Evolutionary conservation across 495 filamentous ascomycete species (phyloP).

Genomic region (Viridothelium virens): DNA sequence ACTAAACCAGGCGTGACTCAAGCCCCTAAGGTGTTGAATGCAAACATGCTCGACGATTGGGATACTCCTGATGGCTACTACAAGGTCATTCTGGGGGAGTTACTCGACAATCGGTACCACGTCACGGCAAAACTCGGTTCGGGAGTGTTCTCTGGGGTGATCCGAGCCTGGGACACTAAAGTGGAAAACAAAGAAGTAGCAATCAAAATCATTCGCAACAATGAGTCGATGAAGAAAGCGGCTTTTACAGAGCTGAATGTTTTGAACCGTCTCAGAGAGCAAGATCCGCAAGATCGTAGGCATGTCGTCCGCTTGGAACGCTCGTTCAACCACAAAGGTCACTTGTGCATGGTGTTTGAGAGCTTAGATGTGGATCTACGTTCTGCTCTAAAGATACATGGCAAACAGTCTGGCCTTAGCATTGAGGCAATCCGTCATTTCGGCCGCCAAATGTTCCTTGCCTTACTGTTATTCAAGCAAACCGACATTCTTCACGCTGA

Average conservation of each 20-base stretch:
- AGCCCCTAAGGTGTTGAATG: conserved; percentile 58
- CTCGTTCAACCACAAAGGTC: conserved; percentile 86
- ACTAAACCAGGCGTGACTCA: conserved; percentile 40
- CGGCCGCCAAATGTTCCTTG: conserved; percentile 89
- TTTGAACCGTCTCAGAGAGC: conserved; percentile 68
- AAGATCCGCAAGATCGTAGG: conserved; percentile 85
- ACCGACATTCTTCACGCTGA: conserved; percentile 93
- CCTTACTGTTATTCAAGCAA: conserved; percentile 73
- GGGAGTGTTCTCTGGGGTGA: conserved; percentile 95
- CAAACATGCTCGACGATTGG: conserved; percentile 85
- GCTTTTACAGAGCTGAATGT: conserved; percentile 94
- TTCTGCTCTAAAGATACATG: conserved; percentile 93
- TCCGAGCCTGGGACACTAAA: conserved; percentile 70
- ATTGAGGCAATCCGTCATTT: conserved; percentile 77
- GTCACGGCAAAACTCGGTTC: conserved; percentile 80
- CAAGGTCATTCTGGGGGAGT: conserved; percentile 79
- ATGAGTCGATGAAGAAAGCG: conserved; percentile 85
- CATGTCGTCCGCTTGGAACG: conserved; percentile 83
- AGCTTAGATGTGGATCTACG: conserved; percentile 88
- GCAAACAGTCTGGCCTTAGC: conserved; percentile 87
- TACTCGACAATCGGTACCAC: conserved; percentile 81
- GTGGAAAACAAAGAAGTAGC: conserved; percentile 61
- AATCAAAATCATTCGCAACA: conserved; percentile 91
- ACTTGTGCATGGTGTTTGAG: conserved; percentile 95
- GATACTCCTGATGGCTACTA: conserved; percentile 94